These are phyloP conservation scores for Xylariaceae sp. DNA, from an alignment of 2,329 filamentous ascomycete species.

Conservation along the genomic window DNA sequence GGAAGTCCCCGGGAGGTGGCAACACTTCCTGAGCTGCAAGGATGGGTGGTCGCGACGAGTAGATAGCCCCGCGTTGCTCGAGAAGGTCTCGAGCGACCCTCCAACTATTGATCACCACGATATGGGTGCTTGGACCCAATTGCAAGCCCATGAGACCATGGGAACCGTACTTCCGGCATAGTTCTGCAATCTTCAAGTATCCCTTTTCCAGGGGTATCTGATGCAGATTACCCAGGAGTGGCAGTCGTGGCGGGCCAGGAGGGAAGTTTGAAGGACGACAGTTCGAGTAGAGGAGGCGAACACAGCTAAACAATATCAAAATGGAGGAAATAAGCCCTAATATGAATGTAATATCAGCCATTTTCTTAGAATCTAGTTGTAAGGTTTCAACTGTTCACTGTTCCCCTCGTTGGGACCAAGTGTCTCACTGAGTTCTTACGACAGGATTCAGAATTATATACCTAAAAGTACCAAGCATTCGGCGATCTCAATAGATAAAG, in stretches of 20 bases:
- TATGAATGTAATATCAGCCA: neutral
- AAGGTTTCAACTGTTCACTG: neutral
- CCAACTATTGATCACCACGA: constrained; percentile 34
- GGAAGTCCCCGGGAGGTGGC: constrained; percentile 29
- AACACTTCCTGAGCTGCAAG: constrained; percentile 24
- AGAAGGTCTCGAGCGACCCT: constrained; percentile 33
- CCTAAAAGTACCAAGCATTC: no score
- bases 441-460: no score
- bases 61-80: constrained; percentile 32
- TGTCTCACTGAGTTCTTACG: no score
- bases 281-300: neutral
- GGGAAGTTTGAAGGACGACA: constrained; percentile 26
- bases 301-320: neutral
- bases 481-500: no score
- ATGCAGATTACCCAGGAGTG: constrained; percentile 35
- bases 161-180: constrained; percentile 24
- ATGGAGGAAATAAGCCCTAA: neutral
- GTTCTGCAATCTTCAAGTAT: constrained; percentile 30
- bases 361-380: neutral
- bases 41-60: constrained; percentile 32
- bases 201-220: constrained; percentile 28
- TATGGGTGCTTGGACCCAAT: constrained; percentile 28
- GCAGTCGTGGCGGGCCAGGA: constrained; percentile 30
- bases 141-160: constrained; percentile 32
- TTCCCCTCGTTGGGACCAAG: no score